A percentile compares a stretch with the other conserved stretches of the same genome.
These are phyloP conservation scores for Ammopiptanthus mongolicus DNA, from an alignment of 306 rosid species.

Conservation along the genomic window DNA sequence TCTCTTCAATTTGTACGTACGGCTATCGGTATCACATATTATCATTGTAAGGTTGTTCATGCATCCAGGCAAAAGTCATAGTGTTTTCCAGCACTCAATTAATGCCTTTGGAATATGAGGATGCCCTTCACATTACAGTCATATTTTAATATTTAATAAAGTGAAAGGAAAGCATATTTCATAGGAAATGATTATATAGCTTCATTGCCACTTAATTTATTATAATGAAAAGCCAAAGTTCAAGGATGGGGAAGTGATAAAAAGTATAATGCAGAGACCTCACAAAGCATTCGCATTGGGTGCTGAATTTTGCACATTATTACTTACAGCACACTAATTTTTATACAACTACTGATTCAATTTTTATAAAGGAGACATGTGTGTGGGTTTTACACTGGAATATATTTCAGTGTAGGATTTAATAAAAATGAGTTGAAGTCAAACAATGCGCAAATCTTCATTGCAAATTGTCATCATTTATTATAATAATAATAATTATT, in stretches of 20 bases:
- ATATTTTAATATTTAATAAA: slow-evolving; percentile 9
- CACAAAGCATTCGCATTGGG: neutral
- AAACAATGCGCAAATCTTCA: no score
- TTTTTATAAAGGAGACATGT: neutral
- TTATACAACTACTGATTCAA: neutral
- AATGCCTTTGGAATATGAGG: slow-evolving; percentile 10
- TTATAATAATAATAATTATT: no score
- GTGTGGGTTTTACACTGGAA: no score
- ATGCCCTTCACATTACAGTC: slow-evolving; percentile 14
- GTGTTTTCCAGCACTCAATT: neutral
- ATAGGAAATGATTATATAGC: slow-evolving; percentile 12
- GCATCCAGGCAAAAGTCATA: slow-evolving; percentile 12
- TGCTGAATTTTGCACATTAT: neutral
- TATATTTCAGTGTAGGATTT: no score
- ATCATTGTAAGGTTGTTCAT: slow-evolving; percentile 16
- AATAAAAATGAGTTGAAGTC: no score
- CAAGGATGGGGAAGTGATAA: slow-evolving; percentile 23
- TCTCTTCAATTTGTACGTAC: neutral
- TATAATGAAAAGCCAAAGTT: slow-evolving; percentile 36
- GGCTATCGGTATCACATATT: neutral
- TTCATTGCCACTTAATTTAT: slow-evolving; percentile 4
- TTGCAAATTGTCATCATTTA: neutral
- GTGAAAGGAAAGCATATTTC: slow-evolving; percentile 19
- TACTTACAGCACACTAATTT: neutral
- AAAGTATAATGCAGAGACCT: slow-evolving; percentile 19